Percentiles rank a stretch among this genome's conserved stretches.
phyloP scores from a whole-genome alignment of 345 rosid species.

The Excoecaria agallocha region DNA sequence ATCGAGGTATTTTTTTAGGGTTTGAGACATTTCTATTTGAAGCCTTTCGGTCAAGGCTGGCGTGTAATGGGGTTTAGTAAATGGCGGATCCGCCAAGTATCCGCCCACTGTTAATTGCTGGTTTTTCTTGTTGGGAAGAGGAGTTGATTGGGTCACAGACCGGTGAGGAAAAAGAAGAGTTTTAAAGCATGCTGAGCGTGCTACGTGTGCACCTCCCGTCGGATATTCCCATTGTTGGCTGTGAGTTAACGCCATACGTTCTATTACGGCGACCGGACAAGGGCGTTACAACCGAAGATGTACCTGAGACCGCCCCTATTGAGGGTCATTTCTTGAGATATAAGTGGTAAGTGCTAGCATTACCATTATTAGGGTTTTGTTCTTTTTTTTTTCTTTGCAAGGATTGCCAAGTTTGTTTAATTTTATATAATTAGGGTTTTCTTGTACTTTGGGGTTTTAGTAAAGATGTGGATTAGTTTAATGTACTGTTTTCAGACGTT shows the following conservation, averaged over 20 bases:
- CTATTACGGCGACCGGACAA: constrained; percentile 74
- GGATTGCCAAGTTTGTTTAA: background rate
- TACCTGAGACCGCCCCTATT: constrained; percentile 72
- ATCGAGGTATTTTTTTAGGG: constrained; percentile 4
- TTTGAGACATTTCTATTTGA: background rate
- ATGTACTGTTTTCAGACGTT: too few species aligned
- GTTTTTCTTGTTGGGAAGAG: background rate
- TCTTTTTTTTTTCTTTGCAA: background rate
- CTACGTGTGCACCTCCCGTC: constrained; percentile 91
- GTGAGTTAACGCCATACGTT: constrained; percentile 92
- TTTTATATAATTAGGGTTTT: background rate
- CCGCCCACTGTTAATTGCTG: constrained; percentile 34
- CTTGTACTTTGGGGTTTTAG: background rate
- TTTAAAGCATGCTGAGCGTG: constrained; percentile 88
- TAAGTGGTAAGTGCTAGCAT: constrained; percentile 65
- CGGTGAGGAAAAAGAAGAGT: constrained; percentile 38
- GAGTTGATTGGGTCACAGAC: constrained; percentile 30
- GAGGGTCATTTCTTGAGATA: constrained; percentile 85
- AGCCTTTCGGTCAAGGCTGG: constrained; percentile 21
- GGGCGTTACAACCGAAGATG: constrained; percentile 60
- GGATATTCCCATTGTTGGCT: constrained; percentile 96
- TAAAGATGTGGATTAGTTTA: background rate
- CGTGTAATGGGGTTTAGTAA: constrained; percentile 16
- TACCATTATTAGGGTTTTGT: background rate
- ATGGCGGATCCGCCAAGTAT: constrained; percentile 37